These are phyloP conservation scores for Alternaria sp. DNA, from an alignment of 2,329 filamentous ascomycete genomes.

Conservation along the genomic window DNA sequence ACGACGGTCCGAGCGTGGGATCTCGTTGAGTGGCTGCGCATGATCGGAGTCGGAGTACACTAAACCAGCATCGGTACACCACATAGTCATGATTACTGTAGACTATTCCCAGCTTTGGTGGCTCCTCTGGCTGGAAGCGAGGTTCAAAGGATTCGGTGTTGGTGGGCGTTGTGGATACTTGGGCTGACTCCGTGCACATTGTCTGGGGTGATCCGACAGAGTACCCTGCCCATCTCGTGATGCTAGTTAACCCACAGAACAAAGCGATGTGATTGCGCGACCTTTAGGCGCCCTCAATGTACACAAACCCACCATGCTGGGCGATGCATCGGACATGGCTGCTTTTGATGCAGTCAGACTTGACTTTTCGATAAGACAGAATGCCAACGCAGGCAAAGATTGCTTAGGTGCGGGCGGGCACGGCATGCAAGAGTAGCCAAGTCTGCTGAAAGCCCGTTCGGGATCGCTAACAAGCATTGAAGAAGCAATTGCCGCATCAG, in stretches of 20 bases:
- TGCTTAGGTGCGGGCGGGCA: constrained; percentile 2
- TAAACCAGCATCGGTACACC: neutral
- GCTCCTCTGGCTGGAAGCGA: neutral
- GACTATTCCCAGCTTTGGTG: neutral
- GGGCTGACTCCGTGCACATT: neutral
- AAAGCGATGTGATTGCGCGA: constrained; percentile 1
- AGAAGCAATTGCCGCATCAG: constrained; percentile 13
- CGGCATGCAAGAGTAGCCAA: constrained; percentile 5
- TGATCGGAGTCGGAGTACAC: neutral
- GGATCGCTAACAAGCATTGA: constrained; percentile 7
- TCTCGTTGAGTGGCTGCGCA: neutral
- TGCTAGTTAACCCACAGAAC: neutral
- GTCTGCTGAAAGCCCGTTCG: constrained; percentile 1
- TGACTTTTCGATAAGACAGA: neutral
- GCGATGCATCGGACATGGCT: neutral
- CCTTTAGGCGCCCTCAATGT: constrained; percentile 4
- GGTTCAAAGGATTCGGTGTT: neutral
- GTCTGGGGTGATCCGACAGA: neutral
- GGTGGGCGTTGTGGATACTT: neutral
- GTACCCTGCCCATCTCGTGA: constrained; percentile 1
- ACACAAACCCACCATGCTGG: neutral
- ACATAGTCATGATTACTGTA: neutral
- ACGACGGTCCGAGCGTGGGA: neutral
- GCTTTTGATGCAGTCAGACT: neutral
- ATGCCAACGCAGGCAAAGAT: constrained; percentile 5